Percentiles rank a stretch among this genome's conserved stretches.
phyloP scores from a whole-genome alignment of 306 rosid genomes.

The Rosa rugosa region DNA sequence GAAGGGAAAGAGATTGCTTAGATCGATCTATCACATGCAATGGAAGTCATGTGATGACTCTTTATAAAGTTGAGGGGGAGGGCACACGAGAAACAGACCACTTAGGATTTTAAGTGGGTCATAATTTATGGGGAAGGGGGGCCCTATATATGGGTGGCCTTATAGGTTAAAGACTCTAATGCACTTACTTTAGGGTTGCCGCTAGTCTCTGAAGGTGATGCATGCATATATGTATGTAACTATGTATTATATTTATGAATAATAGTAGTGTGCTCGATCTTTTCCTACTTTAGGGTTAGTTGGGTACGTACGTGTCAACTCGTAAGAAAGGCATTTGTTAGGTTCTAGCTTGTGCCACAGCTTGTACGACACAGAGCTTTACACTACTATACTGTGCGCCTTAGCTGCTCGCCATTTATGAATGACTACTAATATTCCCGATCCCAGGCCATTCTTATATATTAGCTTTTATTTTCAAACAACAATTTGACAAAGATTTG shows the following conservation, averaged over 20 bases:
- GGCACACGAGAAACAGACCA: constrained; percentile 16
- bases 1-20: not conserved
- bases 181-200: not conserved
- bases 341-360: not conserved
- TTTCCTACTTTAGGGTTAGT: not conserved
- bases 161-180: not conserved
- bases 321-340: not conserved
- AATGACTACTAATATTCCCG: not conserved
- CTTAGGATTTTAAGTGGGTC: constrained; percentile 4
- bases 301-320: not conserved
- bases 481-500: not conserved
- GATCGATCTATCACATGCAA: constrained; percentile 6
- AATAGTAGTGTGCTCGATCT: not conserved
- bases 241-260: not conserved
- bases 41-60: constrained; percentile 17
- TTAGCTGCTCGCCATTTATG: constrained; percentile 3
- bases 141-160: not conserved
- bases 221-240: not conserved
- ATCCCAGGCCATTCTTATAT: not conserved
- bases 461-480: not conserved
- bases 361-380: not conserved
- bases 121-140: not conserved
- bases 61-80: not conserved
- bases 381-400: not conserved
- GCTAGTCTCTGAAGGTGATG: not conserved